Conservation (phyloP, 192 early-diverging fungal species). For the Linnemannia zychae region DNA sequence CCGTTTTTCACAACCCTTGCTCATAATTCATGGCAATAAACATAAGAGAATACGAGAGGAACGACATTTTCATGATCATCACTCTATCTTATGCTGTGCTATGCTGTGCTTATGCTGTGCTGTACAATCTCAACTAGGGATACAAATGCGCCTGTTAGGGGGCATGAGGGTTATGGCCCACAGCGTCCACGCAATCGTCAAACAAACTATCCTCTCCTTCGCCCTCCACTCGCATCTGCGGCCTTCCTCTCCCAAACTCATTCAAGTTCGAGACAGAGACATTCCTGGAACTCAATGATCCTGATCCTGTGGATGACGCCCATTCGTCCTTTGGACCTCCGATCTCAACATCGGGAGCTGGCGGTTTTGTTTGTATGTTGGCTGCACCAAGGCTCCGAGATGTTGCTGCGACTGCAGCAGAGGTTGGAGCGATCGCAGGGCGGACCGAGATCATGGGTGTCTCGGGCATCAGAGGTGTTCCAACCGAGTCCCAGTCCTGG, state of each 20-base stretch:
- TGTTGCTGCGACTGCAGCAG: neutral
- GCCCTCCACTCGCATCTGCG: neutral
- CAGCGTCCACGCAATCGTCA: neutral
- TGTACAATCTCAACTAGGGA: neutral
- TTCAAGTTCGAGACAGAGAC: neutral
- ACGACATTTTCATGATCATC: too few relatives aligned
- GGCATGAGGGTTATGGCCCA: neutral
- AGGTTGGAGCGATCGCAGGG: neutral
- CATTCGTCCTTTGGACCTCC: neutral
- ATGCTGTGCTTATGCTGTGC: neutral
- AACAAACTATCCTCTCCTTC: neutral
- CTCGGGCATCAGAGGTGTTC: neutral
- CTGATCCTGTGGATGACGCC: neutral
- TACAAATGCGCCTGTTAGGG: too few relatives aligned
- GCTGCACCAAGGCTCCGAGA: neutral
- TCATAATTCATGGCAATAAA: neutral
- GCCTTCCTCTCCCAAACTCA: neutral
- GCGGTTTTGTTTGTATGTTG: neutral
- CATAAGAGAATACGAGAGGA: too few relatives aligned
- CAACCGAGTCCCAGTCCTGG: neutral
- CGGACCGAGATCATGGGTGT: neutral
- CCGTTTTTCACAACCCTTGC: neutral
- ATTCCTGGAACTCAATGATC: neutral
- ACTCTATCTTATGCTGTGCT: too few relatives aligned
- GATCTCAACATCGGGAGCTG: neutral